A percentile compares a stretch with the other conserved stretches of the same genome.
Conservation (phyloP, 805 yeast species). For the Saccharomycopsis microspora region DNA sequence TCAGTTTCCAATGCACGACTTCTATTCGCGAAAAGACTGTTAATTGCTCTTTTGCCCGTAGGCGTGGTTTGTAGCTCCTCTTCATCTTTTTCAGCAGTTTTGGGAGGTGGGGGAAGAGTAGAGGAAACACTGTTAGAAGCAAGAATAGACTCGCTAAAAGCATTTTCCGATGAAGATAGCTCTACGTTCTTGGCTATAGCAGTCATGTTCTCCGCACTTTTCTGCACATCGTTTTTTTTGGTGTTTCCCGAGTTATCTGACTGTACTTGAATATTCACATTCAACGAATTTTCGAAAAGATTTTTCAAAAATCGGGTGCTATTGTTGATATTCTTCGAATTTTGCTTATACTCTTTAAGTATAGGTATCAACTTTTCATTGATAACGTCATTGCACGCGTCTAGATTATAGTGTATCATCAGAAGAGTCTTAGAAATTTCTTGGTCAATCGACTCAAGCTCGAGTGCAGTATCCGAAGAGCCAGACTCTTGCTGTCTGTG, state of each 20-base stretch:
- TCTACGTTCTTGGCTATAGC: conserved; percentile 1
- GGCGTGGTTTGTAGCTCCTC: not conserved
- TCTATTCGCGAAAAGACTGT: conserved; percentile 3
- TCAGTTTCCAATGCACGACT: not conserved
- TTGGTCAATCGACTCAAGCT: conserved; percentile 14
- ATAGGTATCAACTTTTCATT: conserved; percentile 9
- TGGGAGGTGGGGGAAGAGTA: too few relatives aligned
- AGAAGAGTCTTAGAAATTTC: conserved; percentile 15
- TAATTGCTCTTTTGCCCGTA: conserved; percentile 7
- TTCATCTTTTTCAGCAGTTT: not conserved
- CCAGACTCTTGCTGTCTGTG: not conserved
- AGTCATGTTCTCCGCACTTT: not conserved
- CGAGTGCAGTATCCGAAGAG: conserved; percentile 10
- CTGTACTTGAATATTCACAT: conserved; percentile 17
- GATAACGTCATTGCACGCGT: conserved; percentile 12
- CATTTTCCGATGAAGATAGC: conserved; percentile 2
- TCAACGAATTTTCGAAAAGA: conserved; percentile 15
- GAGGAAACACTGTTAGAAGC: not conserved
- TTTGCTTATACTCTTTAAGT: conserved; percentile 7
- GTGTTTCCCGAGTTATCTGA: too few relatives aligned
- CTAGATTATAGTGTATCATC: conserved; percentile 13
- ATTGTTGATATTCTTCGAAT: conserved; percentile 9
- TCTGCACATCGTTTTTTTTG: not conserved
- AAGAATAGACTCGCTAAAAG: not conserved
- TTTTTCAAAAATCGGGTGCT: conserved; percentile 15